Evolutionary conservation across 2,329 filamentous ascomycete genomes (phyloP).

Genomic region (Trichophyton schoenleinii): DNA sequence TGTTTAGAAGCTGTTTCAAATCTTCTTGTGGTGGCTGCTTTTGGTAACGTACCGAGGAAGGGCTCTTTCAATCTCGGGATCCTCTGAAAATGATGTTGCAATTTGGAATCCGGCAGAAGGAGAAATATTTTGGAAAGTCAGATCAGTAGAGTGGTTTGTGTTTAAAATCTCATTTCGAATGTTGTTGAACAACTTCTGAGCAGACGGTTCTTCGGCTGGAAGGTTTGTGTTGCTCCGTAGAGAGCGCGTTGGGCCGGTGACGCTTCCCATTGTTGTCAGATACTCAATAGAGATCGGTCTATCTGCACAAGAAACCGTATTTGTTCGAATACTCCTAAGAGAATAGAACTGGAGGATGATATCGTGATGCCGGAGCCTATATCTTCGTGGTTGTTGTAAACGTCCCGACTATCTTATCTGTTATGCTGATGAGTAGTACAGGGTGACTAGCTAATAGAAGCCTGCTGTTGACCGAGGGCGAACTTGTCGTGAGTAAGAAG

Average conservation of each 20-base stretch:
- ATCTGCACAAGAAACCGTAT: slow-evolving; percentile 1
- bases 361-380: too few relatives aligned
- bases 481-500: too few relatives aligned
- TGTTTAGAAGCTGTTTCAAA: not conserved
- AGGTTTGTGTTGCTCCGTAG: slow-evolving; percentile 6
- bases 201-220: slow-evolving; percentile 1
- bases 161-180: slow-evolving; percentile 4
- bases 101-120: slow-evolving; percentile 4
- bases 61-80: slow-evolving; percentile 7
- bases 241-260: not conserved
- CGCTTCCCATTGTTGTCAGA: not conserved
- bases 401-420: too few relatives aligned
- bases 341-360: not conserved
- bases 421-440: too few relatives aligned
- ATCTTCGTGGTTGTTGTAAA: too few relatives aligned
- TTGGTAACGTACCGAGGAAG: slow-evolving; percentile 4
- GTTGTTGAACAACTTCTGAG: slow-evolving; percentile 4
- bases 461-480: too few relatives aligned
- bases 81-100: slow-evolving; percentile 6
- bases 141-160: slow-evolving; percentile 4
- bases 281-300: not conserved
- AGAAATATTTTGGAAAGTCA: slow-evolving; percentile 6
- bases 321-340: not conserved
- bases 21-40: slow-evolving; percentile 2
- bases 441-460: too few relatives aligned